Conservation (phyloP, 2,329 filamentous ascomycete genomes). For the Stromatinia cepivora region DNA sequence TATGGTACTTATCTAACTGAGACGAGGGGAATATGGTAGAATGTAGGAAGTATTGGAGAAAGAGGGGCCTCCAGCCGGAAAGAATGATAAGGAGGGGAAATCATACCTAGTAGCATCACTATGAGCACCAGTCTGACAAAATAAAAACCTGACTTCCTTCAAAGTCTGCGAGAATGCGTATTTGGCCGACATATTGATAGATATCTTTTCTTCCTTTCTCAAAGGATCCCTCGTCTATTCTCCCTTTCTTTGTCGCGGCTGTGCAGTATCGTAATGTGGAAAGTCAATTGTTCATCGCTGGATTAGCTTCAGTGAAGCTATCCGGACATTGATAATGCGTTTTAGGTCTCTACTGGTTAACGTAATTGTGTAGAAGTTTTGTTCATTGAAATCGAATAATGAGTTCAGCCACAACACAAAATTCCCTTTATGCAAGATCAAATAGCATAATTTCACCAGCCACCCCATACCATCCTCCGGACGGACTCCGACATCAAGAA, state of each 20-base stretch:
- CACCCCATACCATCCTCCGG: constrained; percentile 9
- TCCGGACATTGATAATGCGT: constrained; percentile 15
- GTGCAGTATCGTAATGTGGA: background rate
- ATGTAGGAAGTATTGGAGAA: too few relatives aligned
- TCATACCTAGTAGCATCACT: constrained; percentile 83
- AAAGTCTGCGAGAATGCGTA: constrained; percentile 87
- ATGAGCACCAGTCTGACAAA: constrained; percentile 91
- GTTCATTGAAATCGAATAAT: background rate
- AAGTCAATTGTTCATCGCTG: constrained; percentile 5
- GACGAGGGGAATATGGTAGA: background rate
- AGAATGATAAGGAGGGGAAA: background rate
- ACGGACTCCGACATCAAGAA: constrained; percentile 14
- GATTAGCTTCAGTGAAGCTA: constrained; percentile 11
- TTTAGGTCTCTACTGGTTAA: background rate
- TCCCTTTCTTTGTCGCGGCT: background rate
- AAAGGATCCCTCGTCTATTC: constrained; percentile 24
- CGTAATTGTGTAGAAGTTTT: background rate
- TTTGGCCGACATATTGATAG: constrained; percentile 75
- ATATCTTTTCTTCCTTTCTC: constrained; percentile 24
- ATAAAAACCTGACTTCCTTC: constrained; percentile 95
- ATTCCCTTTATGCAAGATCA: background rate
- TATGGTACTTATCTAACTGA: background rate
- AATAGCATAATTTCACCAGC: constrained; percentile 3
- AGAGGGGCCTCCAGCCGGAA: background rate
- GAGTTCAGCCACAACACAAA: constrained; percentile 6